These are phyloP conservation scores for Solanum lycopersicoides DNA, from an alignment of 257 asterid species.

Conservation along the genomic window DNA sequence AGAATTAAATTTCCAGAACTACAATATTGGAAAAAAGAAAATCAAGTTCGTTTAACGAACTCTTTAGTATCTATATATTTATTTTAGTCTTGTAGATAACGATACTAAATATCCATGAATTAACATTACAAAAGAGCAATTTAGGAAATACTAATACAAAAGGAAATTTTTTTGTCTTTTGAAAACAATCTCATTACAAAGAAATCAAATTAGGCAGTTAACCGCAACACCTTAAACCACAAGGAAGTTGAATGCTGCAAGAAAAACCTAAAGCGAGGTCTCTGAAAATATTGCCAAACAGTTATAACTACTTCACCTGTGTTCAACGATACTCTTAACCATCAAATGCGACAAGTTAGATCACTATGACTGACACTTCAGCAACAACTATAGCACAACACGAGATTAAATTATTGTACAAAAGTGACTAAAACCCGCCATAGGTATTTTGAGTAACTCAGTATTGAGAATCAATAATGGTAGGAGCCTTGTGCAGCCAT, in stretches of 20 bases:
- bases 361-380: background rate
- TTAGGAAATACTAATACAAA: background rate
- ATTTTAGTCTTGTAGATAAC: background rate
- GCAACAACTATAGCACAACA: background rate
- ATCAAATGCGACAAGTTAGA: background rate
- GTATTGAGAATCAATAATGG: conserved; percentile 22
- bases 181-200: background rate
- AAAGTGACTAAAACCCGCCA: background rate
- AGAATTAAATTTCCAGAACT: background rate
- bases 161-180: background rate
- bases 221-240: background rate
- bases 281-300: background rate
- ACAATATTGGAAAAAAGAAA: background rate
- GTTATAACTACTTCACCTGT: background rate
- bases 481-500: conserved; percentile 41
- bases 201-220: background rate
- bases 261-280: background rate
- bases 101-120: background rate
- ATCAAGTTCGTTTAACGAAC: background rate
- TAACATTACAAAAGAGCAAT: background rate
- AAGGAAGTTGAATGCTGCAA: background rate
- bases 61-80: background rate
- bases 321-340: background rate
- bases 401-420: conserved; percentile 19
- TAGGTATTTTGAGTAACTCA: background rate